A percentile compares a stretch with the other conserved stretches of the same genome.
phyloP scores from a whole-genome alignment of 2,329 filamentous ascomycete genomes.

The Trichoderma breve region DNA sequence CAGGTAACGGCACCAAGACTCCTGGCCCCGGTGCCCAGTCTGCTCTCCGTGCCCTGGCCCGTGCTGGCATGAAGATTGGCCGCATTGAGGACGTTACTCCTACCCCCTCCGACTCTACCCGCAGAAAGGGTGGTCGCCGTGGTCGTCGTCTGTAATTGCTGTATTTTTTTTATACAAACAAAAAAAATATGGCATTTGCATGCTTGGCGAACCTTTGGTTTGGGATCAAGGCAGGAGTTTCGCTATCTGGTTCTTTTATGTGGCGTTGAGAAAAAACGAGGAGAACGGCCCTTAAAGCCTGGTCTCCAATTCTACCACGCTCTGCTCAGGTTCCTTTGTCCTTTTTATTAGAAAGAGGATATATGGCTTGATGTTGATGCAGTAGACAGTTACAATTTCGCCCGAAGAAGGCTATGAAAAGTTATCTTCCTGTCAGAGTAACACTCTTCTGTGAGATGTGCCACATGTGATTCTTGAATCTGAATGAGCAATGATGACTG shows the following conservation, averaged over 20 bases:
- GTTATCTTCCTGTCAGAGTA: conserved; percentile 33
- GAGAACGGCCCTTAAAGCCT: conserved; percentile 65
- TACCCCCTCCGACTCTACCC: conserved; percentile 97
- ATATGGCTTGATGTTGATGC: conserved; percentile 29
- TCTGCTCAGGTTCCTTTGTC: conserved; percentile 38
- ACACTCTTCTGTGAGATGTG: conserved; percentile 19
- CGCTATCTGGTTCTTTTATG: conserved; percentile 51
- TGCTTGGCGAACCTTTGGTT: conserved; percentile 28
- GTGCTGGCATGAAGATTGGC: conserved; percentile 99
- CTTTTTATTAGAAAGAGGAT: background rate
- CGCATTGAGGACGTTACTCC: conserved; percentile 99
- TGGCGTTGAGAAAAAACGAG: conserved; percentile 69
- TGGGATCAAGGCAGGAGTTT: conserved; percentile 35
- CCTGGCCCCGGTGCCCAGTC: conserved; percentile 98
- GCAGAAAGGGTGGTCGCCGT: conserved; percentile 99
- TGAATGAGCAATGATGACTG: background rate
- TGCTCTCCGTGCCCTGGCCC: conserved; percentile 95
- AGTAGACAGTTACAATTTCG: conserved; percentile 45
- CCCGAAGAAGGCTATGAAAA: conserved; percentile 44
- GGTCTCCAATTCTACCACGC: conserved; percentile 57
- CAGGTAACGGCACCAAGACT: conserved; percentile 99
- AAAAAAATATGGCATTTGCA: conserved; percentile 4
- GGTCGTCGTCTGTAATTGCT: conserved; percentile 94
- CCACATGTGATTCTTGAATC: background rate
- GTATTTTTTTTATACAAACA: background rate